Evolutionary conservation across 768 basidiomycete species (phyloP).

Genomic region (Rhodotorula toruloides): DNA sequence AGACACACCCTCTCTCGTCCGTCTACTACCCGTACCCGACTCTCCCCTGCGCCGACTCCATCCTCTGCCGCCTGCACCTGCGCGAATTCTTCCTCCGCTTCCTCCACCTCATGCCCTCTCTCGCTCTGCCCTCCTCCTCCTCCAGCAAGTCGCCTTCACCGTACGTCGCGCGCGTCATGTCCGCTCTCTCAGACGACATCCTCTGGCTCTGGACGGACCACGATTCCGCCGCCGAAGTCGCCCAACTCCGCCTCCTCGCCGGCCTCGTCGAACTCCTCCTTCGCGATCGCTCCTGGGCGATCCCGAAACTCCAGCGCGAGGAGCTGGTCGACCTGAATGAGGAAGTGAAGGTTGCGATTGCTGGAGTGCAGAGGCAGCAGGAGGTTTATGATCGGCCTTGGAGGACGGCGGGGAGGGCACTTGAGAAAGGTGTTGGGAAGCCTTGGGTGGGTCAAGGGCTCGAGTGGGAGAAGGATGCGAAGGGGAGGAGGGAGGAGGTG

Average conservation of each 20-base stretch:
- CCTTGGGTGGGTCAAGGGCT: background rate
- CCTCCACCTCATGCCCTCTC: slow-evolving; percentile 2
- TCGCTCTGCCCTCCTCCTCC: slow-evolving; percentile 1
- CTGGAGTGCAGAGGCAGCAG: background rate
- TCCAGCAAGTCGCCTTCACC: background rate
- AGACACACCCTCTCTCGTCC: background rate
- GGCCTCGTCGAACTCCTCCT: slow-evolving; percentile 14
- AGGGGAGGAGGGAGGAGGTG: background rate
- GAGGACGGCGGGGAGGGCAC: background rate
- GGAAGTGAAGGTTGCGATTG: background rate
- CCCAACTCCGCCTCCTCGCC: slow-evolving; percentile 8
- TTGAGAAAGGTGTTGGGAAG: background rate
- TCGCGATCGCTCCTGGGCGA: background rate
- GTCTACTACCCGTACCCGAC: background rate
- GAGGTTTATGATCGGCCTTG: slow-evolving; percentile 9
- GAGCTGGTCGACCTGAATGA: background rate
- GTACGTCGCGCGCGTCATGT: slow-evolving; percentile 9
- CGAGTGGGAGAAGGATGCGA: slow-evolving; percentile 3
- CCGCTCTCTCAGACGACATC: slow-evolving; percentile 12
- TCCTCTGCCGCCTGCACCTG: slow-evolving; percentile 12
- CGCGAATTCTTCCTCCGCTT: slow-evolving; percentile 28
- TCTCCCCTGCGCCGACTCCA: slow-evolving; percentile 1
- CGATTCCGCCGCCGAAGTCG: slow-evolving; percentile 11
- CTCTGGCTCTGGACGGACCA: slow-evolving; percentile 25
- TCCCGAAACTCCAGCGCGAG: background rate